Evolutionary conservation across 2,329 filamentous ascomycete species (phyloP), one percentile per base, ranked within the genome.

Genomic region (Truncatella angustata): DNA sequence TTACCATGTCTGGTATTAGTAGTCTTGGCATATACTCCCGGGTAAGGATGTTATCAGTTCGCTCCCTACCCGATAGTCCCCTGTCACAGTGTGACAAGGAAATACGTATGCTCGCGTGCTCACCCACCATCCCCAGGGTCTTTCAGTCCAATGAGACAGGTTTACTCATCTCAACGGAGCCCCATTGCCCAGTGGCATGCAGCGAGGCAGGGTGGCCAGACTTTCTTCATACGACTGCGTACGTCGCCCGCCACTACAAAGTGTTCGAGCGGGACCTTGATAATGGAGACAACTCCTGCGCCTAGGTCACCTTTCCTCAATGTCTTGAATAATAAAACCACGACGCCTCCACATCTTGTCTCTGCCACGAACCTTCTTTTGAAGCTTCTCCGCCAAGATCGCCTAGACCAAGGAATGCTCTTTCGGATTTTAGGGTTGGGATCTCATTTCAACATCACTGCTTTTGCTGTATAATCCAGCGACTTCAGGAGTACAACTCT

Each of bases 41-140:
- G 16, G 21, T 34, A 49, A 34, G 45, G 45, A 37, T 39, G 45
- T 10, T 21, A 34, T 20, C 16, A 23, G 24, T 40, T 28, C 12
- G 21, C 12, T 23, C 21, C 21, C 40, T 24, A 16, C 18, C 47
- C 24, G 32, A 32, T 14, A 21, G 21, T 14, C 36, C 47, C 35
- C 37, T 39, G 16, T 18, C 39, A 51, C 37, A 44, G 49, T 51
- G 49, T 45, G 39, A 18, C 49, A 44, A 12, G 24, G 42, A 39
- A 28, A 30, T 51, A 51, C 49, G 49, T 51, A 51, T 51, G 49
- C 49, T 45, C 39, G 49, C 40, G 49, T 51, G 49, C 49, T 45
- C 40, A 34, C 40, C 20, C 42, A 14, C 16, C n/a, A 32, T 11
- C 23, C 26, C 18, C 21, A 26, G 46, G 46, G 35, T 21, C n/a